Evolutionary conservation across 2,329 filamentous ascomycete species (phyloP), one percentile per base, ranked within the genome.

Genomic region (Fusarium staphyleae): DNA sequence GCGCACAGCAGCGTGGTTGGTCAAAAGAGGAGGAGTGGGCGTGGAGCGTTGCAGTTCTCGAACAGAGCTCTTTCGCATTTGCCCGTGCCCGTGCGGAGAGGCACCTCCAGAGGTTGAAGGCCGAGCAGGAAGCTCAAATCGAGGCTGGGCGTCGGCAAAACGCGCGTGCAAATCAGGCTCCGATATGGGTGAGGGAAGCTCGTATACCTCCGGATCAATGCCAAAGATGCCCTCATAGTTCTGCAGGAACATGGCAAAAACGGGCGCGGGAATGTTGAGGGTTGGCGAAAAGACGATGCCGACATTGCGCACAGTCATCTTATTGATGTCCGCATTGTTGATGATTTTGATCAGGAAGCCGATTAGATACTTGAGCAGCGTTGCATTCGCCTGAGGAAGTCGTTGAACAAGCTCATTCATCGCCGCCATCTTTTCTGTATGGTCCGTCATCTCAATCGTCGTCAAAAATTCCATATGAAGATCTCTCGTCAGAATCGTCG

Each of bases 251-350:
- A 96, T 83, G 3, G 93, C 92, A 71, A 99, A 97, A 10, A 99
- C 88, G 0, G 93, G 93, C 0, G 92, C 92, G 0, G 95, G 93
- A 35, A 99, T 96, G 72, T 98, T 98, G 47, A 99, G 82, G 0
- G 95, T 98, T 1, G 95, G 95, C 13, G 95, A 96, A 73, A 99
- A 99, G 50, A 99, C 93, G 66, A 99, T 98, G 60, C 95, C 93
- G 48, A 99, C 91, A 69, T 99, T 99, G 62, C 93, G 87, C 46
- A 97, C 90, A 10, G 90, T 97, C 95, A 99, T 99, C 80, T 97
- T 98, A 78, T 99, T 99, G 57, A 89, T 80, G 65, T 90, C 87
- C 6, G 91, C 81, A 66, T 97, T 92, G 73, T 95, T 92, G 69
- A 97, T 91, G 66, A 99, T 93, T 68, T 89, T 88, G 69, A 96